Base-by-base conservation (phyloP, 345 rosid genomes). In the Rhodamnia rubescens region DNA sequence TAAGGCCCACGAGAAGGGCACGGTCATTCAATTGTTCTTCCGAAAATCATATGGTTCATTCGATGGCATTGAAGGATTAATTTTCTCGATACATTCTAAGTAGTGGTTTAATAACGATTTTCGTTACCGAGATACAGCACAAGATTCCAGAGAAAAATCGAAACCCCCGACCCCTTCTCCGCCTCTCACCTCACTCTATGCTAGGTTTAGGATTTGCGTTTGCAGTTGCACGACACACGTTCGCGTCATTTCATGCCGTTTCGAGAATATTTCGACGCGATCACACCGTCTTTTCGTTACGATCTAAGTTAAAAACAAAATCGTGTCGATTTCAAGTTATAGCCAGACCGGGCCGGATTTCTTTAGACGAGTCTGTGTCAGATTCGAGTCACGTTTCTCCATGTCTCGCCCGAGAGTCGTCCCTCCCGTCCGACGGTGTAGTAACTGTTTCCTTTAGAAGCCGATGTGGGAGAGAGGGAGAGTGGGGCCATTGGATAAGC, bases 401-500 rank as follows among this genome's bases (percentile, higher is more conserved):
- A 36, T 36, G 40, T 36, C 3, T 1, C 29, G 42, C 1, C 15
- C 11, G 6, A 0, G 1, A 29, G 1, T 3, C 15, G 8, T 14
- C 5, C 9, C 54, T 2, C 15, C 2, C 5, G 6, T 52, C 20
- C 54, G 6, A 52, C 5, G 18, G 54, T 5, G 44, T 42, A 2
- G 44, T 42, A 7, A 36, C 40, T 36, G 40, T 36, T 36, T 36
- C 3, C 40, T 36, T 36, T 36, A 36, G 3, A 29, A 29, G 42
- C 74, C 16, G 10, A 61, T 7, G 74, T 15, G 74, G 42, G 4
- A 15, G 11, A 58, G 74, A 61, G 78, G 16, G 75, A 32, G 56
- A 2, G 24, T 2, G 69, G 1, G 42, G 78, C 78, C 75, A 32
- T 16, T 3, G 29, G 24, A 64, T 64, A 64, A 32, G 78, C 44